These are phyloP conservation scores for Aspergillus unguis DNA, from an alignment of 2,329 filamentous ascomycete species.

Conservation along the genomic window DNA sequence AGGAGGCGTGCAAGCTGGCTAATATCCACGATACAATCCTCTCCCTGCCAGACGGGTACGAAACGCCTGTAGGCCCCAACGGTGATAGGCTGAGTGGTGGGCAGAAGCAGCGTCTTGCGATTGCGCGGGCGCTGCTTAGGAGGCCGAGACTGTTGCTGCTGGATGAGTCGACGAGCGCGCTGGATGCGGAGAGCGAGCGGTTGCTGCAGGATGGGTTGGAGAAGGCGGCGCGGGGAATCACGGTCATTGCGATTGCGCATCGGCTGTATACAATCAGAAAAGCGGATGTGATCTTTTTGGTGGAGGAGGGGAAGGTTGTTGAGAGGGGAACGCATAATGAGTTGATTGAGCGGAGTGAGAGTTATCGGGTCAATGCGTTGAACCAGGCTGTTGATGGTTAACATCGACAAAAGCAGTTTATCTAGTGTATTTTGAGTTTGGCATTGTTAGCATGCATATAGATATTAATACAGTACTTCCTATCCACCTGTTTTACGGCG, in stretches of 20 bases:
- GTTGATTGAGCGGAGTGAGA: constrained; percentile 48
- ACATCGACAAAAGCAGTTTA: no score
- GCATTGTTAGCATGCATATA: not conserved
- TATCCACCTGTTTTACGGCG: not conserved
- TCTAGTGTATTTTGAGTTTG: no score
- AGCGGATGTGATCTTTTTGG: constrained; percentile 76
- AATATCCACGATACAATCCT: constrained; percentile 70
- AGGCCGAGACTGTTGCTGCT: constrained; percentile 55
- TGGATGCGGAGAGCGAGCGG: constrained; percentile 54
- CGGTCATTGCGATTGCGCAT: constrained; percentile 44
- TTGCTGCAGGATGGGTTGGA: constrained; percentile 45
- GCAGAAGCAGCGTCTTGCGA: constrained; percentile 57
- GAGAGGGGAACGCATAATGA: constrained; percentile 51
- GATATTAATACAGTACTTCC: not conserved
- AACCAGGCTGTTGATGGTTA: constrained; percentile 35
- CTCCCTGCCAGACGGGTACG: constrained; percentile 61
- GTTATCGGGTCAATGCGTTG: constrained; percentile 50
- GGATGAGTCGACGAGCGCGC: constrained; percentile 59
- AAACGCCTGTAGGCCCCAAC: constrained; percentile 57
- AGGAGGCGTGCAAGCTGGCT: constrained; percentile 64
- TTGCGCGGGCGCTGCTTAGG: constrained; percentile 56
- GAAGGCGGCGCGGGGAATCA: constrained; percentile 33
- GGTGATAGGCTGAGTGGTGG: constrained; percentile 56
- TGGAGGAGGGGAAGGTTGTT: constrained; percentile 57
- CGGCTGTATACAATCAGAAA: constrained; percentile 55